phyloP scores from a whole-genome alignment of 352 stramenopile species.

The Phytophthora pseudosyringae region DNA sequence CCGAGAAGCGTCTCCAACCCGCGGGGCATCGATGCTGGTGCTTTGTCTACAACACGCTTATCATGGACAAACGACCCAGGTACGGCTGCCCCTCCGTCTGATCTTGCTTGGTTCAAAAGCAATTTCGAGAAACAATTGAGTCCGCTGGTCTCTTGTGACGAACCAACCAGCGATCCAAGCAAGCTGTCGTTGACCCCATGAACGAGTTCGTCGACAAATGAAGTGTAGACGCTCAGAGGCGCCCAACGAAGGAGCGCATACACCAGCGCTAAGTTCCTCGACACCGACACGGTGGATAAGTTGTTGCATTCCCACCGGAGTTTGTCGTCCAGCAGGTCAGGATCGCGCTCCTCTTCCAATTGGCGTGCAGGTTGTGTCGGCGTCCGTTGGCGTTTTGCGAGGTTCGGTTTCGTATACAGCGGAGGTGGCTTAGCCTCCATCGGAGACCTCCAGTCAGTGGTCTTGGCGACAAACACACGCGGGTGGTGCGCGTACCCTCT shows the following conservation, averaged over 20 bases:
- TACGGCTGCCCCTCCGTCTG: neutral
- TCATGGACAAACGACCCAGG: neutral
- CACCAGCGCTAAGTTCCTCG: conserved; percentile 61
- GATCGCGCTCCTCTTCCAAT: neutral
- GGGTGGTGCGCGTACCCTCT: too few species aligned
- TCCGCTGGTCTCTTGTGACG: conserved; percentile 27
- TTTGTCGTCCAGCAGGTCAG: conserved; percentile 12
- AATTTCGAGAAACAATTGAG: conserved; percentile 61
- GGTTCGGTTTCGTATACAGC: too few species aligned
- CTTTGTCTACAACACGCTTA: neutral
- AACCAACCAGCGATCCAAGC: conserved; percentile 29
- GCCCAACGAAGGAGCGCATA: conserved; percentile 57
- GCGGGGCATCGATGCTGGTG: conserved; percentile 20
- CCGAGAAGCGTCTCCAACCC: conserved; percentile 47
- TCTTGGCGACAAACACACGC: too few species aligned
- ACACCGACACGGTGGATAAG: conserved; percentile 36
- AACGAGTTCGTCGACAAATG: conserved; percentile 56
- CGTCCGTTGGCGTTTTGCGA: neutral
- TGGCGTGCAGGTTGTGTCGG: conserved; percentile 29
- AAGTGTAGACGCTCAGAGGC: conserved; percentile 49
- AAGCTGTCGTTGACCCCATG: conserved; percentile 45
- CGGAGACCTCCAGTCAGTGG: too few species aligned
- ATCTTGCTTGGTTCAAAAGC: conserved; percentile 37
- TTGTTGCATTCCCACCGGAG: conserved; percentile 28
- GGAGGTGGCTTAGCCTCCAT: too few species aligned